Percentiles rank a stretch among this genome's conserved stretches.
Conservation (phyloP, 345 rosid genomes). For the Leavenworthia alabamica region DNA sequence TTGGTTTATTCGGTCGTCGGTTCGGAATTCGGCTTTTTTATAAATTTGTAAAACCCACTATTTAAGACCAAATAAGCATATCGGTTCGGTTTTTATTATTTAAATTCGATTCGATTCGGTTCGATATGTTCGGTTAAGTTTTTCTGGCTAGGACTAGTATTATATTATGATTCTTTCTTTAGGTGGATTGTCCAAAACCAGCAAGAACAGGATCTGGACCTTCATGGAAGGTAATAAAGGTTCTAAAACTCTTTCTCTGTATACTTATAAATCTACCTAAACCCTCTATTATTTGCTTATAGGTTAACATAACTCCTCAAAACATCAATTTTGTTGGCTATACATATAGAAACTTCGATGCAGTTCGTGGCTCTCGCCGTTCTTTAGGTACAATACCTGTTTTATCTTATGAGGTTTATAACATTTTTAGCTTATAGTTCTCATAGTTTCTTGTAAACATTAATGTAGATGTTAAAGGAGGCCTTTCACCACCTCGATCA, state of each 20-base stretch:
- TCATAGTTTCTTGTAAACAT: not conserved
- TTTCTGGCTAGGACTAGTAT: no score
- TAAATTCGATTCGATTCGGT: no score
- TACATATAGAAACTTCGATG: conserved; percentile 82
- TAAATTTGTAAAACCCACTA: no score
- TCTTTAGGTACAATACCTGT: conserved; percentile 41
- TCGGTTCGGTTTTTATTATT: no score
- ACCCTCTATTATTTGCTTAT: conserved; percentile 14
- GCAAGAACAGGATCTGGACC: conserved; percentile 67
- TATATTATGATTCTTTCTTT: conserved; percentile 10
- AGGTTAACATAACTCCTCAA: conserved; percentile 55
- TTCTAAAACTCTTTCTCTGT: not conserved
- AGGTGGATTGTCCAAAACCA: conserved; percentile 48
- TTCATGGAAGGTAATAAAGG: conserved; percentile 53
- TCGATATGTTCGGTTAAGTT: no score
- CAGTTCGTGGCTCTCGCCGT: conserved; percentile 53
- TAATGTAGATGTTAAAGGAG: conserved; percentile 38
- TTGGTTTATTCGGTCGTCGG: no score
- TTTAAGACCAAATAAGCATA: no score
- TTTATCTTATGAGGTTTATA: not conserved
- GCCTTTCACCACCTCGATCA: conserved; percentile 33
- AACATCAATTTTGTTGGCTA: conserved; percentile 87
- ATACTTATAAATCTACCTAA: not conserved
- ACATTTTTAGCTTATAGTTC: not conserved
- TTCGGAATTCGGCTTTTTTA: no score